Conservation (phyloP, 2,329 filamentous ascomycete genomes). For the Ceratocystis harringtonii region DNA sequence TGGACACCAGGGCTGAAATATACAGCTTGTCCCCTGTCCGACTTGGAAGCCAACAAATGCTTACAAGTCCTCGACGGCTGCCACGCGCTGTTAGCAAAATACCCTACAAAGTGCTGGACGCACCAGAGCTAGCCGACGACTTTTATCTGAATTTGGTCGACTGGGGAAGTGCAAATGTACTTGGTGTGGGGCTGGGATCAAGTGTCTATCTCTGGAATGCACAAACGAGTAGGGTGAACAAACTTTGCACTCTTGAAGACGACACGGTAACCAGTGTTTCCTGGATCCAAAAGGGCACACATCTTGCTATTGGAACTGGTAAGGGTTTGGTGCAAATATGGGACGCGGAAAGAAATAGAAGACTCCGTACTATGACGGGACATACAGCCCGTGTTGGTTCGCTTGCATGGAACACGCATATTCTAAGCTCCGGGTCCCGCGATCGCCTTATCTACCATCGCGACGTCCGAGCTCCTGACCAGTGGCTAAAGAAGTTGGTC, state of each 20-base stretch:
- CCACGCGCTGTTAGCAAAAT: constrained; percentile 88
- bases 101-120: constrained; percentile 93
- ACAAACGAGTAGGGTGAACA: constrained; percentile 76
- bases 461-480: constrained; percentile 82
- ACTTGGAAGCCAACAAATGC: constrained; percentile 81
- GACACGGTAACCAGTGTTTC: constrained; percentile 93
- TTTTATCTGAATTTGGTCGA: constrained; percentile 97
- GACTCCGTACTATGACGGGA: constrained; percentile 89
- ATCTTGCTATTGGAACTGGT: constrained; percentile 86
- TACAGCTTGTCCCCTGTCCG: constrained; percentile 93
- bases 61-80: constrained; percentile 77
- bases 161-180: constrained; percentile 88
- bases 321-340: constrained; percentile 95
- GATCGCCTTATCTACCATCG: constrained; percentile 91
- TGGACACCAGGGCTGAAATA: constrained; percentile 80
- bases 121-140: constrained; percentile 88
- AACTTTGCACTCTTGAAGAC: constrained; percentile 80
- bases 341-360: constrained; percentile 77
- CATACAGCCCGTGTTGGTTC: constrained; percentile 88
- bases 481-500: constrained; percentile 72
- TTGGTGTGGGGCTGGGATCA: constrained; percentile 81
- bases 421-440: constrained; percentile 84
- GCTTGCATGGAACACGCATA: constrained; percentile 94
- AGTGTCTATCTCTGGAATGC: constrained; percentile 99
- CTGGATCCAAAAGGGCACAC: constrained; percentile 96